phyloP scores from a whole-genome alignment of 2,329 filamentous ascomycete species.

The Cladosporium austrohemisphaericum region DNA sequence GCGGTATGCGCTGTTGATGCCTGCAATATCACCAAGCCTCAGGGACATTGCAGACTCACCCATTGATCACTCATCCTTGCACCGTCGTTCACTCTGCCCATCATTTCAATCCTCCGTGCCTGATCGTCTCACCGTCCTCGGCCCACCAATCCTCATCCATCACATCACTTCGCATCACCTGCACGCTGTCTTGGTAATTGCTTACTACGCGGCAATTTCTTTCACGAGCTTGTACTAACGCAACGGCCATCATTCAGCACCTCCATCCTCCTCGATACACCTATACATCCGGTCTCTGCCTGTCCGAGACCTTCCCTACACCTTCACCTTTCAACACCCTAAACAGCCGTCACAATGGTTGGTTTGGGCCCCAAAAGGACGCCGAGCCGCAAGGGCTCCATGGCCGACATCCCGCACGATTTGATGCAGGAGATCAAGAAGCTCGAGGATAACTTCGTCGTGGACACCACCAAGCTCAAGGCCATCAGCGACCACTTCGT shows the following conservation, averaged over 20 bases:
- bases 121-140: background rate
- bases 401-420: slow-evolving; percentile 85
- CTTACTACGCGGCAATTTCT: slow-evolving; percentile 4
- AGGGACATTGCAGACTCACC: background rate
- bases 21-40: background rate
- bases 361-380: slow-evolving; percentile 60
- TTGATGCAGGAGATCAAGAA: slow-evolving; percentile 75
- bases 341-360: slow-evolving; percentile 53
- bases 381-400: slow-evolving; percentile 74
- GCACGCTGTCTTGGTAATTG: slow-evolving; percentile 12
- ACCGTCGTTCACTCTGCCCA: background rate
- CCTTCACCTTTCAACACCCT: slow-evolving; percentile 12
- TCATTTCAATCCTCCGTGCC: background rate
- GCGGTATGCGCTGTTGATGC: slow-evolving; percentile 5
- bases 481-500: slow-evolving; percentile 86
- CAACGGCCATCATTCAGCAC: background rate
- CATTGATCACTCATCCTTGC: background rate
- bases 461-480: slow-evolving; percentile 78
- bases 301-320: slow-evolving; percentile 7
- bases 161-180: slow-evolving; percentile 8
- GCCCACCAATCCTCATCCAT: background rate
- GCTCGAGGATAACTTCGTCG: slow-evolving; percentile 79
- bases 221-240: background rate
- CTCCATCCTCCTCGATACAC: background rate
- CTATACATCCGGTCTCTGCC: background rate